Evolutionary conservation across 768 basidiomycete genomes (phyloP).

Genomic region (Hygrocybe punicea): DNA sequence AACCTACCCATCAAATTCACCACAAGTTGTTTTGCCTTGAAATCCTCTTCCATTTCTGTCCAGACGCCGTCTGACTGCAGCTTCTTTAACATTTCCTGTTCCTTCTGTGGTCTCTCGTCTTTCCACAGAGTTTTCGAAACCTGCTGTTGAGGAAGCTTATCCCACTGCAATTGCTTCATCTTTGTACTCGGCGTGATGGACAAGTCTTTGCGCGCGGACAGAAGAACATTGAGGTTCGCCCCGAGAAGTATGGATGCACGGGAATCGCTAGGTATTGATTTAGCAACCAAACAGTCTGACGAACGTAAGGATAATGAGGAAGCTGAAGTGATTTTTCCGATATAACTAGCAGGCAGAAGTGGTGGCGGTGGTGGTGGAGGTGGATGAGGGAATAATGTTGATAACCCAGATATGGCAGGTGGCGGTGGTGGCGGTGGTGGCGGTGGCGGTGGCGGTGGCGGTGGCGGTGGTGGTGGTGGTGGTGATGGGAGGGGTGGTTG

Average conservation of each 20-base stretch:
- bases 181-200: slow-evolving; percentile 79
- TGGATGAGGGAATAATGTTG: slow-evolving; percentile 14
- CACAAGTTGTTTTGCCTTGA: slow-evolving; percentile 93
- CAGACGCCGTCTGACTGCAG: slow-evolving; percentile 85
- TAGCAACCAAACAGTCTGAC: not conserved
- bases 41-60: slow-evolving; percentile 96
- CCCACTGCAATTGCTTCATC: slow-evolving; percentile 99
- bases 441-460: slow-evolving; percentile 26
- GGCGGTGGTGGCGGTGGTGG: slow-evolving; percentile 15
- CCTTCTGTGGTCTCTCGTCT: slow-evolving; percentile 61
- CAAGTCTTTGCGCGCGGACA: slow-evolving; percentile 78
- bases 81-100: slow-evolving; percentile 77
- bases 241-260: slow-evolving; percentile 62
- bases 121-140: slow-evolving; percentile 85
- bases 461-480: slow-evolving; percentile 20
- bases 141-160: slow-evolving; percentile 89
- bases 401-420: not conserved
- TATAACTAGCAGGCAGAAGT: slow-evolving; percentile 13
- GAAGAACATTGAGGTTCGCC: slow-evolving; percentile 51
- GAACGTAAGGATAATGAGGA: slow-evolving; percentile 19
- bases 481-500: slow-evolving; percentile 29
- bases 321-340: slow-evolving; percentile 36
- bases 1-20: slow-evolving; percentile 78
- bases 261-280: slow-evolving; percentile 34
- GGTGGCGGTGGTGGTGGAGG: slow-evolving; percentile 34